Evolutionary conservation across 495 filamentous ascomycete species (phyloP), one percentile per base, ranked within the genome.

Genomic region (Corynascus novoguineensis): DNA sequence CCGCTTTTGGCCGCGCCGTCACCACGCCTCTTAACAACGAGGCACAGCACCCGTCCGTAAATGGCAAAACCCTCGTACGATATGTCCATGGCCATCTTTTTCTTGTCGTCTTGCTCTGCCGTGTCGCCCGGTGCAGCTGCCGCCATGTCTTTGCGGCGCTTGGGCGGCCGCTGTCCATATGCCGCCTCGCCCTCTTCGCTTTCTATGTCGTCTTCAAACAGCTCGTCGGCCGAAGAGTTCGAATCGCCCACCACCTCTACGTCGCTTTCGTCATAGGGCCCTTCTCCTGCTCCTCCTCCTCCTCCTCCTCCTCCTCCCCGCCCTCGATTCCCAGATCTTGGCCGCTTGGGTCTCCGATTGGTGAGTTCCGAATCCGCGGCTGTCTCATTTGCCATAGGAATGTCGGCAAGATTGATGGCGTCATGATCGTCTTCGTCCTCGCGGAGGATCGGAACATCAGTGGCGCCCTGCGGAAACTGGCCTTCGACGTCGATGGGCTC

Each of bases 41-140:
- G 74, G 68, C 91, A 97, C 35, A 98, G 76, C 29, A 95, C 88
- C 57, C 89, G 86, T 8, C 92, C 89, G 72, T 93, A 92, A 69
- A 98, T 97, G 64, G 84, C 85, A 71, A 96, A 98, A 31, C 93
- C 92, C 62, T 97, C 91, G 69, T 97, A 97, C 22, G 85, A 84
- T 25, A 90, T 96, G 52, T 83, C 81, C 69, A 96, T 78, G 3
- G 78, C 80, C 60, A 95, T 69, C 71, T 96, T 96, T 77, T 97
- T 97, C 71, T 90, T 89, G 64, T 96, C 88, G 52, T 95, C 89
- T 6, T 55, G 55, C n/a, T 64, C 71, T 21, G 71, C 75, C 22
- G 53, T 64, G 42, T 65, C 64, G 34, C 37, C 55, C 9, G n/a
- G n/a, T n/a, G 1, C 47, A 3, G 58, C 64, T 38, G 66, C 67